Percentiles rank a stretch among this genome's conserved stretches.
phyloP scores from a whole-genome alignment of 441 rosid genomes.

The Pelargonium fulgidum region DNA sequence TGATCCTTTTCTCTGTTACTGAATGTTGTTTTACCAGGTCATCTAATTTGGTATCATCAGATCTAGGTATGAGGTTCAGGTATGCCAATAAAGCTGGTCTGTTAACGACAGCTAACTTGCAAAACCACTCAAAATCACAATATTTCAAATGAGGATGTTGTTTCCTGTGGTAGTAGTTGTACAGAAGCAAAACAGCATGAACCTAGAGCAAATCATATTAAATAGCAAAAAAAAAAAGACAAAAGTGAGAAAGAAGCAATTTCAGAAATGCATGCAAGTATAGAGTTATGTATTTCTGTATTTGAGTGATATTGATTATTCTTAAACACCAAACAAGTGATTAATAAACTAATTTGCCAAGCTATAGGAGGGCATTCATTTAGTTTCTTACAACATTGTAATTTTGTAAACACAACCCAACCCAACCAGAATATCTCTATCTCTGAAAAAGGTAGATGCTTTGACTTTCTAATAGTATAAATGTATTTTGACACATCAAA shows the following conservation, averaged over 20 bases:
- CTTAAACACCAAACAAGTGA: not conserved
- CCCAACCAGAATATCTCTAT: not conserved
- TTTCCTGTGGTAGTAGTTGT: constrained; percentile 65
- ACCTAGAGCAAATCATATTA: constrained; percentile 35
- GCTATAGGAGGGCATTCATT: not conserved
- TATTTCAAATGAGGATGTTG: constrained; percentile 44
- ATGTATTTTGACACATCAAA: not conserved
- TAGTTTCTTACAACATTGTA: not conserved
- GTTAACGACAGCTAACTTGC: constrained; percentile 48
- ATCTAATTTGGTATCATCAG: constrained; percentile 28
- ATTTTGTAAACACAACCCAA: not conserved
- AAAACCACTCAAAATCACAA: constrained; percentile 49
- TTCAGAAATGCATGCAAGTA: not conserved
- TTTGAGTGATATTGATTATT: not conserved
- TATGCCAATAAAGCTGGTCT: constrained; percentile 48
- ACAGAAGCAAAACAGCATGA: constrained; percentile 61
- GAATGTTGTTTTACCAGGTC: constrained; percentile 43
- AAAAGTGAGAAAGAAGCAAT: not conserved
- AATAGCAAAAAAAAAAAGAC: constrained; percentile 8
- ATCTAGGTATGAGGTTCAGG: constrained; percentile 39
- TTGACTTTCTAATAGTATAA: not conserved
- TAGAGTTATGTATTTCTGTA: not conserved
- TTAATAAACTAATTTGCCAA: not conserved
- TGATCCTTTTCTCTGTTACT: constrained; percentile 44
- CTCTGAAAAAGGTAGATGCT: not conserved